Base-by-base conservation (phyloP, 1,284 basidiomycete genomes). In the Spongispora temasekensis region DNA sequence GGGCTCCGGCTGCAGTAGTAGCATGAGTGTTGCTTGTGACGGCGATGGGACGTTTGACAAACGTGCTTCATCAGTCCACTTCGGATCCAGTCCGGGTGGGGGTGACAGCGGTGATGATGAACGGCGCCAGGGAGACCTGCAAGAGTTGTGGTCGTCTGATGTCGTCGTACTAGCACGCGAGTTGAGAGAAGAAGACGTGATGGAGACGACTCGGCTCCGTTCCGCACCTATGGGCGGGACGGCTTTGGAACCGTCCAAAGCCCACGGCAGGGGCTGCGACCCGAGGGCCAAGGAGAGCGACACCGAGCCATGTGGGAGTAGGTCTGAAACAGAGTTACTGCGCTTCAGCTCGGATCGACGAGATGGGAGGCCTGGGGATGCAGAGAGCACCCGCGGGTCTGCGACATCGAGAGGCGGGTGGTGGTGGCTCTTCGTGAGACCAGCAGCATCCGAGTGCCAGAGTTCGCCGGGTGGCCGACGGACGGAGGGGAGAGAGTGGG, bases 151-250 rank as follows among this genome's bases (percentile, higher is more conserved):
- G 46, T 53, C 53, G 15, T 35, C 46, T 55, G 56, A 35, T 27
- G 28, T 48, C 23, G 55, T 55, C 7, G 51, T 59, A 37, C 55
- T 60, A 23, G 15, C 7, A n/a, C 54, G 52, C 9, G 68, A 28
- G 21, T 57, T 62, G 56, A 52, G 23, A 12, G 71, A n/a, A n/a
- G n/a, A n/a, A n/a, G n/a, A 52, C 35, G 58, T 55, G 46, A 62
- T 65, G 21, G 71, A 61, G 23, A 67, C 51, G 5, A 65, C 68
- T 12, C 67, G 53, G 32, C 60, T 65, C n/a, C 74, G 68, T 61
- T 73, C 71, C 28, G 73, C 67, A 28, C 71, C 73, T 60, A 74
- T 76, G 25, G 71, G 71, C 2, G 59, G 56, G 8, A 74, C 63
- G 25, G 54, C 53, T 30, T 65, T 76, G 34, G 63, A 60, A 12